Percentiles rank a stretch among this genome's conserved stretches.
phyloP scores from a whole-genome alignment of 2,329 filamentous ascomycete species.

The Ampelomyces quisqualis region DNA sequence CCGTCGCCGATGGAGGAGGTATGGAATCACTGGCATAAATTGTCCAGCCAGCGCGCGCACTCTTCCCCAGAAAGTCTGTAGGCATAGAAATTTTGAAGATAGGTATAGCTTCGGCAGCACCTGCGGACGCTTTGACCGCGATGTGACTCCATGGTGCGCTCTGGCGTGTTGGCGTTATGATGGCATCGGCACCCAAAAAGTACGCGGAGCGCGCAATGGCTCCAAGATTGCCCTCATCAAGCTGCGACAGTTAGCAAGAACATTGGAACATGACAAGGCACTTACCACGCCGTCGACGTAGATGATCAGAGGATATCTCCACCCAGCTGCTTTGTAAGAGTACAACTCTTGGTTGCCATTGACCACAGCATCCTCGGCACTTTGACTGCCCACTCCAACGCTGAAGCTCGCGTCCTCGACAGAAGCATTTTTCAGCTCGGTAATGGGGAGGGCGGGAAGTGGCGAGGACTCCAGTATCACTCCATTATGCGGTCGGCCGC shows the following conservation, averaged over 20 bases:
- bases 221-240: conserved; percentile 88
- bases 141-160: conserved; percentile 73
- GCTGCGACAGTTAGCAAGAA: conserved; percentile 36
- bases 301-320: conserved; percentile 68
- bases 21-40: conserved; percentile 69
- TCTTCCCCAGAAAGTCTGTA: conserved; percentile 67
- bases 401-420: conserved; percentile 39
- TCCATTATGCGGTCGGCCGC: conserved; percentile 84
- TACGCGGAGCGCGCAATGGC: conserved; percentile 84
- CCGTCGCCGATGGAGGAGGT: conserved; percentile 8
- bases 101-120: conserved; percentile 77
- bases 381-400: conserved; percentile 61
- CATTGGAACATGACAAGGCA: background rate
- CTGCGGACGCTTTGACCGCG: conserved; percentile 82
- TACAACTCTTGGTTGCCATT: conserved; percentile 67
- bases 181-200: conserved; percentile 85
- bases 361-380: conserved; percentile 68
- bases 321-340: conserved; percentile 44
- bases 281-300: conserved; percentile 68
- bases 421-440: conserved; percentile 55
- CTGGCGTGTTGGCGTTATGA: conserved; percentile 71
- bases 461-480: conserved; percentile 84
- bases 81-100: conserved; percentile 71
- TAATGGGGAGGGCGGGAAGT: conserved; percentile 70
- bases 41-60: conserved; percentile 72